Conservation (phyloP, 2,329 filamentous ascomycete species). For the Alternaria brassicicola region DNA sequence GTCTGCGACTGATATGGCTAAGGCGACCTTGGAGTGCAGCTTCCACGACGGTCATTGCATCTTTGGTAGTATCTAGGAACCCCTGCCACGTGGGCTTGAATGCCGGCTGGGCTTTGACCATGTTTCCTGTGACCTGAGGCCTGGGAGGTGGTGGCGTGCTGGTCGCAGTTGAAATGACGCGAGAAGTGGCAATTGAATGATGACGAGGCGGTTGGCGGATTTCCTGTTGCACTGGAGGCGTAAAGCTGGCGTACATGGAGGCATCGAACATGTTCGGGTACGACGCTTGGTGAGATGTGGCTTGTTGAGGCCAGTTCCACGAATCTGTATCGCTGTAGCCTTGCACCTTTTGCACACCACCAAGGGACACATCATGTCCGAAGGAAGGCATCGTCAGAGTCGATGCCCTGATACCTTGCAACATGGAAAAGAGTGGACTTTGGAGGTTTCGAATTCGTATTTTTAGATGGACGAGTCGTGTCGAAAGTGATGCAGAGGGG, state of each 20-base stretch:
- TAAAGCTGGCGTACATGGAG: constrained; percentile 37
- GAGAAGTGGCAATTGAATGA: constrained; percentile 41
- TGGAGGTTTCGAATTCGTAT: constrained; percentile 6
- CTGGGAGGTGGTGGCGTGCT: constrained; percentile 40
- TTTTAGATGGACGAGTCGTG: constrained; percentile 2
- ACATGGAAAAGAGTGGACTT: constrained; percentile 37
- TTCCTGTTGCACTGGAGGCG: constrained; percentile 27
- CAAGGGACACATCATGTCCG: constrained; percentile 42
- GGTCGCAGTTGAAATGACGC: constrained; percentile 29
- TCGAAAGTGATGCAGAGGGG: not conserved
- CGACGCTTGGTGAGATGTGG: constrained; percentile 29
- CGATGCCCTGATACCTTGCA: constrained; percentile 45
- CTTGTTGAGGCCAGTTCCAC: constrained; percentile 41
- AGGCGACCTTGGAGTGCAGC: constrained; percentile 73
- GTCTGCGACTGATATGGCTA: constrained; percentile 78
- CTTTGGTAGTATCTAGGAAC: constrained; percentile 70
- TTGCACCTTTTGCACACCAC: constrained; percentile 43
- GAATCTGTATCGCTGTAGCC: constrained; percentile 39
- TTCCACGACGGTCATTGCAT: constrained; percentile 82
- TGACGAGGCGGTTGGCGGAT: constrained; percentile 34
- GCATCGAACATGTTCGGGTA: constrained; percentile 41
- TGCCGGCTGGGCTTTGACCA: constrained; percentile 47
- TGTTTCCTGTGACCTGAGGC: constrained; percentile 34
- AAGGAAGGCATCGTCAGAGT: constrained; percentile 46
- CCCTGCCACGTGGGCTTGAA: constrained; percentile 71